phyloP scores from a whole-genome alignment of 257 asterid genomes.

The Przewalskia tangutica region DNA sequence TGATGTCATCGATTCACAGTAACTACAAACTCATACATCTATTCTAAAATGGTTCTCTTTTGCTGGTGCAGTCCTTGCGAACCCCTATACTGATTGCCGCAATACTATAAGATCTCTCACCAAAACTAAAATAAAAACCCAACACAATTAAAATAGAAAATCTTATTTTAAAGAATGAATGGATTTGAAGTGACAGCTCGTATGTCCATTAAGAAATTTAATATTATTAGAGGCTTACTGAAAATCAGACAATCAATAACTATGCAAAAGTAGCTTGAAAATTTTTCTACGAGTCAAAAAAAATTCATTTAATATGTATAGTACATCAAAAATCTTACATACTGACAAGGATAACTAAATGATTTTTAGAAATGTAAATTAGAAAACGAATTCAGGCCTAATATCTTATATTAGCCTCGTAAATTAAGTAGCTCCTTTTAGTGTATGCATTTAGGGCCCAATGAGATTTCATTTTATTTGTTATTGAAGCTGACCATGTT shows the following conservation, averaged over 20 bases:
- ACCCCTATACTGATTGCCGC: not conserved
- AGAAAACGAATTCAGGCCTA: not conserved
- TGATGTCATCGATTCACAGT: not conserved
- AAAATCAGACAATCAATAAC: not conserved
- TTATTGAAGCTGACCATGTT: not conserved
- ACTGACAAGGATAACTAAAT: not conserved
- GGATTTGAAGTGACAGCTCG: not conserved
- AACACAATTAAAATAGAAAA: not conserved
- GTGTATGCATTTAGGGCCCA: not conserved
- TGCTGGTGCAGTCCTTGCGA: not conserved
- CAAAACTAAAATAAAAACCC: not conserved
- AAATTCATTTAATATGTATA: not conserved
- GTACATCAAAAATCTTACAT: not conserved
- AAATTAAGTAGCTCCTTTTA: not conserved
- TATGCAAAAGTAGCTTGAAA: not conserved
- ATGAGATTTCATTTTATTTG: not conserved
- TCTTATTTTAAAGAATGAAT: not conserved
- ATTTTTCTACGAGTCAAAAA: not conserved
- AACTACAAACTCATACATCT: not conserved
- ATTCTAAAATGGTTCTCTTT: not conserved
- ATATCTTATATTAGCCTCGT: not conserved
- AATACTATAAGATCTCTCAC: not conserved
- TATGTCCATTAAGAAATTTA: not conserved
- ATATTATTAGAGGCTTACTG: not conserved
- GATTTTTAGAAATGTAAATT: not conserved